Base-by-base conservation (phyloP, 169 alveolate species). In the Cryptosporidium meleagridis region DNA sequence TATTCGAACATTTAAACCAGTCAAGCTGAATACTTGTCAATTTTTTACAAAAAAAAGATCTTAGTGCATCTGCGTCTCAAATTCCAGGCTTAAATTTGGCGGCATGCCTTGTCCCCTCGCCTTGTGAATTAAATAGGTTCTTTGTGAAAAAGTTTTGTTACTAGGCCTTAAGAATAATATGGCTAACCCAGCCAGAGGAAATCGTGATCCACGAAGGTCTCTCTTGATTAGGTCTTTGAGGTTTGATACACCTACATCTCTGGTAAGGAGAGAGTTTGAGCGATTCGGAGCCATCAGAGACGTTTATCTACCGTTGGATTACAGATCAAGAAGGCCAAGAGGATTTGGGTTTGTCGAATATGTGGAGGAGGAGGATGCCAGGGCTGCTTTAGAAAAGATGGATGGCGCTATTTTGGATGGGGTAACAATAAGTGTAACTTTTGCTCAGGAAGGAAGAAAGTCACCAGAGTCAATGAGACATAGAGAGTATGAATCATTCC, bases 291-390 rank as follows among this genome's bases (percentile, higher is more conserved):
- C 92, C 65, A 93, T 95, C n/a, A 87, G 95, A 41, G 97, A 95
- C 80, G 98, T 95, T 26, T 96, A 96, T 87, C 91, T 95, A 53
- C 97, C 97, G 18, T 91, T 94, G 29, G 97, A 95, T 26, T 95
- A 86, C 75, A 75, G 84, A 58, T 94, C 97, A 33, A 91, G 91
- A 70, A 85, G 94, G 33, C 97, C 98, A 1, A 68, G 97, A 70
- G 98, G 98, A 9, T 95, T 96, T 75, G 97, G 98, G 16, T 95
- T 96, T 70, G 98, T 95, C 8, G 98, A 96, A 91, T 95, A 94
- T 72, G 87, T 87, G 69, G 91, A 86, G 39, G 92, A 92, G 35
- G 91, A 85, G 35, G 98, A 96, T 85, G 97, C 98, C 21, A 95
- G 92, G 41, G 92, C 87, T 61, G 98, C 98, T 55, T 51, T 94